Conservation (phyloP, 2,329 filamentous ascomycete genomes). For the Emmonsia crescens region DNA sequence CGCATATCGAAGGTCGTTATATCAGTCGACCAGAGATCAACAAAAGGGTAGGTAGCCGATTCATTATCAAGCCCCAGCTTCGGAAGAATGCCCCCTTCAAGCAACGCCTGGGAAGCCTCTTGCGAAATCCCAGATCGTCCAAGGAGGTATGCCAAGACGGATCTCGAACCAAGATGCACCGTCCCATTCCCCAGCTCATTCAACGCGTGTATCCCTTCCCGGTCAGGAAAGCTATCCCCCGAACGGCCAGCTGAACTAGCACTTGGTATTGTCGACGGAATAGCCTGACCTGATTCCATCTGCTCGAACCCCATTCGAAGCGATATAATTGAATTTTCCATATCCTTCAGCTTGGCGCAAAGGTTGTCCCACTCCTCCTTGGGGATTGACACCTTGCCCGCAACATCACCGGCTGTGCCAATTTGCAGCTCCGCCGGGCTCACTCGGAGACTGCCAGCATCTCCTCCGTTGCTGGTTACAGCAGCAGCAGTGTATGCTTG, state of each 20-base stretch:
- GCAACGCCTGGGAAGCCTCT: conserved; percentile 38
- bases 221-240: conserved; percentile 6
- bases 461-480: not conserved
- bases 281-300: conserved; percentile 21
- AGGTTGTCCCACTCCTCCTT: conserved; percentile 36
- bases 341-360: conserved; percentile 31
- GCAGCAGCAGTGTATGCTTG: conserved; percentile 18
- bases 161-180: conserved; percentile 51
- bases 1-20: conserved; percentile 47
- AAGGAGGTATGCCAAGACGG: conserved; percentile 50
- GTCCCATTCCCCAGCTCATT: conserved; percentile 51
- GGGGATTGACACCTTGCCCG: conserved; percentile 27
- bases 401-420: not conserved
- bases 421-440: not conserved
- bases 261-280: conserved; percentile 6
- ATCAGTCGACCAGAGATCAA: conserved; percentile 54
- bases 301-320: conserved; percentile 30
- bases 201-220: conserved; percentile 49
- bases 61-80: conserved; percentile 55
- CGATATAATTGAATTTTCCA: conserved; percentile 32
- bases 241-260: conserved; percentile 4
- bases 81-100: conserved; percentile 51
- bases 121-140: conserved; percentile 41
- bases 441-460: not conserved
- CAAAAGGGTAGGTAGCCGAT: conserved; percentile 54